Evolutionary conservation across 345 rosid species (phyloP).

Genomic region (Hibiscus trionum): DNA sequence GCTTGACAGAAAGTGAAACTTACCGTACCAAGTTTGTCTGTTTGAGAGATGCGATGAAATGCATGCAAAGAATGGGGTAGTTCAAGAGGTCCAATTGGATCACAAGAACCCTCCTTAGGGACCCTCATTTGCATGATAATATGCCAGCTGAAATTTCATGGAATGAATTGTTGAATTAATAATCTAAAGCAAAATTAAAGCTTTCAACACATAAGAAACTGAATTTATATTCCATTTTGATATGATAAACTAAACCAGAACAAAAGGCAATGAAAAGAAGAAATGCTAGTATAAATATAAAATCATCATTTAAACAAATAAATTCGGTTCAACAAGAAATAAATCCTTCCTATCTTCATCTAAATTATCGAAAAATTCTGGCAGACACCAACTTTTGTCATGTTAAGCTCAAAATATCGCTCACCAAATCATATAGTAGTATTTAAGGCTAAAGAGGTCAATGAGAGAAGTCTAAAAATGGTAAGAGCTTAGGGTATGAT

Average conservation of each 20-base stretch:
- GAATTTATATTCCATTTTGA: background rate
- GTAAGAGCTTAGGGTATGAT: background rate
- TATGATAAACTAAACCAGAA: background rate
- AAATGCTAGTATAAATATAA: background rate
- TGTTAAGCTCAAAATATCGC: background rate
- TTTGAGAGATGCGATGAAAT: constrained; percentile 48
- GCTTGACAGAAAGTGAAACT: constrained; percentile 2
- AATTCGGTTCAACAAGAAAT: background rate
- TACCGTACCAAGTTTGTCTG: constrained; percentile 41
- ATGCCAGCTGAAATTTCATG: constrained; percentile 54
- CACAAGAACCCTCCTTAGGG: constrained; percentile 49
- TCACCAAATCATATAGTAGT: background rate
- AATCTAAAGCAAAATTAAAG: background rate
- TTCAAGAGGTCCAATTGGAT: constrained; percentile 62
- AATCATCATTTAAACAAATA: background rate
- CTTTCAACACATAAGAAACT: background rate
- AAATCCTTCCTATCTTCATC: background rate
- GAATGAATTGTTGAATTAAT: background rate
- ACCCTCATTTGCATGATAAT: constrained; percentile 51
- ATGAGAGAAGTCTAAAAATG: background rate
- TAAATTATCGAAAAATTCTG: background rate
- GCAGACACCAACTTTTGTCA: background rate
- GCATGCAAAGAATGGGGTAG: constrained; percentile 74
- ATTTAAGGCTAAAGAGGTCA: background rate
- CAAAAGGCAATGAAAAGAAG: background rate